Conservation (phyloP, 2,329 filamentous ascomycete genomes). For the Arthrinium phaeospermum region DNA sequence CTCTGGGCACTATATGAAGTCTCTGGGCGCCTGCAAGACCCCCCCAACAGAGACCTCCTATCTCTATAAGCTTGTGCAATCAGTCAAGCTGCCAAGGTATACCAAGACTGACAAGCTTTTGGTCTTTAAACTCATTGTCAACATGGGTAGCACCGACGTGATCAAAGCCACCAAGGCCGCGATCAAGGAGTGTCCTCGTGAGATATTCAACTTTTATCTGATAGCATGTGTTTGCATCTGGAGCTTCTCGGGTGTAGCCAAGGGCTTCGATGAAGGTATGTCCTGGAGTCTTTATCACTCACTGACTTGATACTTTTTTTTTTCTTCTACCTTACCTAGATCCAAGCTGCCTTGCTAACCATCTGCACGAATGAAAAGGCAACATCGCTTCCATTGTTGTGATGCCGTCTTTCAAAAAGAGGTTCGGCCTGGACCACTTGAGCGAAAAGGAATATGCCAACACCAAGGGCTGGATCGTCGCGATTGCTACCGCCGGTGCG, state of each 20-base stretch:
- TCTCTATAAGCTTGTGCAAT: neutral
- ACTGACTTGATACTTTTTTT: no score
- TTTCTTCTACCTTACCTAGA: neutral
- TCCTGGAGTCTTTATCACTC: no score
- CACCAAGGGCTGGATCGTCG: conserved; percentile 40
- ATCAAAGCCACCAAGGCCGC: conserved; percentile 30
- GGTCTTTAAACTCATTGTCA: neutral
- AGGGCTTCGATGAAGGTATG: conserved; percentile 39
- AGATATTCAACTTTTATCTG: conserved; percentile 40
- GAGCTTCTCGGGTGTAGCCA: conserved; percentile 38
- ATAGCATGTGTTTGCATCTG: conserved; percentile 34
- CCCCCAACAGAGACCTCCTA: neutral
- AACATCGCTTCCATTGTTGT: conserved; percentile 39
- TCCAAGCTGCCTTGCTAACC: neutral
- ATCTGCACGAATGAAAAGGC: conserved; percentile 23
- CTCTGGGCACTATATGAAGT: neutral
- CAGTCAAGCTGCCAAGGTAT: neutral
- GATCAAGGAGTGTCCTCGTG: conserved; percentile 33
- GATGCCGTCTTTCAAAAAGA: conserved; percentile 35
- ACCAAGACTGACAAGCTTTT: neutral
- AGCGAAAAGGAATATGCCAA: conserved; percentile 35
- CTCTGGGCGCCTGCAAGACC: neutral
- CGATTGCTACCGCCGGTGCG: conserved; percentile 38
- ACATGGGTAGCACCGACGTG: neutral
- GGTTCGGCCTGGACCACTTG: conserved; percentile 31